A percentile compares a stretch with the other conserved stretches of the same genome.
Evolutionary conservation across 1,284 basidiomycete species (phyloP).

Genomic region (Pascua sp.): DNA sequence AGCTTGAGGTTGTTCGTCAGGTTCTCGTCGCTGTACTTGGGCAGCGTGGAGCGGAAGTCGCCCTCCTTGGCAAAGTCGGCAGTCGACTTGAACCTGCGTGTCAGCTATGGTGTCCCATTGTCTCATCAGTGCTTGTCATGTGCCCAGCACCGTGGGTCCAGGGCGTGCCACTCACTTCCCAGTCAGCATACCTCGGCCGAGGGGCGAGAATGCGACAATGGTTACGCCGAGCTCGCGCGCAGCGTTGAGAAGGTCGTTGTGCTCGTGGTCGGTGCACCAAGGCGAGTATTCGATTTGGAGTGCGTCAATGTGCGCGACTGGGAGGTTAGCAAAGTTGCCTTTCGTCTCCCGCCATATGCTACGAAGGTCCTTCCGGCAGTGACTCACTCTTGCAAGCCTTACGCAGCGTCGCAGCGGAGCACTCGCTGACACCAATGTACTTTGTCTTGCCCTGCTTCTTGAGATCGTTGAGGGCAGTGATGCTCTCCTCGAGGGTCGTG

Average conservation of each 20-base stretch:
- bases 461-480: conserved; percentile 41
- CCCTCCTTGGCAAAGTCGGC: conserved; percentile 34
- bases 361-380: no score
- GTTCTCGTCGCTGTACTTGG: conserved; percentile 42
- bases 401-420: conserved; percentile 58
- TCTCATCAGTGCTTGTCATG: no score
- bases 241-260: conserved; percentile 47
- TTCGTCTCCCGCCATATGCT: no score
- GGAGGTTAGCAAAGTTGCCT: background rate
- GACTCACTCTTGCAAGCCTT: conserved; percentile 55
- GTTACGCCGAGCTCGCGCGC: conserved; percentile 46
- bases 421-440: conserved; percentile 56
- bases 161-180: background rate
- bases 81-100: background rate
- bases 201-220: conserved; percentile 48
- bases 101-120: no score
- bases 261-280: conserved; percentile 49
- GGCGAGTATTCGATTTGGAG: conserved; percentile 52
- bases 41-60: conserved; percentile 39
- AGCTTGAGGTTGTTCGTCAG: conserved; percentile 43
- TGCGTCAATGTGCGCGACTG: conserved; percentile 49
- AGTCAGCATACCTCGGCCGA: conserved; percentile 48
- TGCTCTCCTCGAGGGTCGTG: conserved; percentile 41
- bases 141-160: no score
- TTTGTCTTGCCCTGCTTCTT: conserved; percentile 47